These are phyloP conservation scores for Agastache rugosa DNA, from an alignment of 257 asterid genomes.

Conservation along the genomic window DNA sequence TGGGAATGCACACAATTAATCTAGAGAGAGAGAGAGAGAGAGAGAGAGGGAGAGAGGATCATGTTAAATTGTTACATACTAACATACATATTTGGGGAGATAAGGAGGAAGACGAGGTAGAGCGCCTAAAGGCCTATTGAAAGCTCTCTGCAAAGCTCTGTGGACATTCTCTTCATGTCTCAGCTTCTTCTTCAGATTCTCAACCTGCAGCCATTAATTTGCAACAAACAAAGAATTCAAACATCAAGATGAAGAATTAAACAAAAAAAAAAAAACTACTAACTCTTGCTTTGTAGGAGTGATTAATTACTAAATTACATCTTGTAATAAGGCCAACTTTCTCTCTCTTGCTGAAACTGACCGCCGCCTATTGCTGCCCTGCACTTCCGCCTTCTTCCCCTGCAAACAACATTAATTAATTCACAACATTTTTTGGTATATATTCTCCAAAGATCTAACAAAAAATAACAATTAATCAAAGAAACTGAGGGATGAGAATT, in stretches of 20 bases:
- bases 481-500: too few species aligned
- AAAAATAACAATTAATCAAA: background rate
- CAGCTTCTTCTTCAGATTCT: conserved; percentile 82
- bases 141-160: conserved; percentile 83
- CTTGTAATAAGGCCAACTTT: conserved; percentile 76
- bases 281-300: too few species aligned
- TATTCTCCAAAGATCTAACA: background rate
- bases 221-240: background rate
- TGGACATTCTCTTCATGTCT: conserved; percentile 90
- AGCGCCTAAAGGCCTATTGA: conserved; percentile 82
- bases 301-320: too few species aligned
- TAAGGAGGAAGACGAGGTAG: conserved; percentile 94
- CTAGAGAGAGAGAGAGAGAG: too few species aligned
- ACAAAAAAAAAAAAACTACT: too few species aligned
- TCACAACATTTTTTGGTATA: too few species aligned
- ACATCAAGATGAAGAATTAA: too few species aligned
- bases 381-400: conserved; percentile 66
- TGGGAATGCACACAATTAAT: too few species aligned
- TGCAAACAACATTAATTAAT: conserved; percentile 23
- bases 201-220: conserved; percentile 69
- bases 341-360: conserved; percentile 53
- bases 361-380: conserved; percentile 43
- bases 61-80: too few species aligned
- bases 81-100: conserved; percentile 82
- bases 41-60: too few species aligned